These are phyloP conservation scores for Gigaspora rosea DNA, from an alignment of 192 early-diverging fungal species.

Conservation along the genomic window DNA sequence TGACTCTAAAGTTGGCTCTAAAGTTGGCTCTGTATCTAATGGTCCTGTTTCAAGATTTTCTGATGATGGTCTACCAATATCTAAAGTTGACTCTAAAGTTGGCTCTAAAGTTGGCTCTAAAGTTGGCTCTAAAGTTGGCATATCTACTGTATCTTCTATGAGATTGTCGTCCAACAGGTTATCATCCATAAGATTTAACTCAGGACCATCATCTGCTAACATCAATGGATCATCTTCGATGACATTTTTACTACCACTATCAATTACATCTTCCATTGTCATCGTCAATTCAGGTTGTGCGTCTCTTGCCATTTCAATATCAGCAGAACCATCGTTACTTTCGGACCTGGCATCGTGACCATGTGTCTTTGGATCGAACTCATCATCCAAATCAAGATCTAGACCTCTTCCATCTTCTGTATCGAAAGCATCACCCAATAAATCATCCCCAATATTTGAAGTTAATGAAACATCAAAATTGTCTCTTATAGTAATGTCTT, in stretches of 20 bases:
- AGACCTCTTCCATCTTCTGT: constrained; percentile 52
- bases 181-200: constrained; percentile 34
- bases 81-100: not conserved
- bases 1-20: too few relatives aligned
- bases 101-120: too few relatives aligned
- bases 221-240: constrained; percentile 38
- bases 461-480: constrained; percentile 25
- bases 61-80: not conserved
- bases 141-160: not conserved
- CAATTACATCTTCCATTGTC: constrained; percentile 38
- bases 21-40: not conserved
- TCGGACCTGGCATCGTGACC: constrained; percentile 36
- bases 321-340: constrained; percentile 41
- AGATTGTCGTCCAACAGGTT: constrained; percentile 15
- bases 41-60: not conserved
- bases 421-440: constrained; percentile 36
- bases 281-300: constrained; percentile 44
- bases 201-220: constrained; percentile 38
- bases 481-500: constrained; percentile 70
- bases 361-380: constrained; percentile 38
- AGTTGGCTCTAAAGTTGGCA: not conserved
- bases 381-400: constrained; percentile 59
- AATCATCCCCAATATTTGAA: constrained; percentile 27
- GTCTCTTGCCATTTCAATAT: constrained; percentile 63
- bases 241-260: constrained; percentile 36